phyloP scores from a whole-genome alignment of 345 rosid genomes.

The Syzygium aromaticum region DNA sequence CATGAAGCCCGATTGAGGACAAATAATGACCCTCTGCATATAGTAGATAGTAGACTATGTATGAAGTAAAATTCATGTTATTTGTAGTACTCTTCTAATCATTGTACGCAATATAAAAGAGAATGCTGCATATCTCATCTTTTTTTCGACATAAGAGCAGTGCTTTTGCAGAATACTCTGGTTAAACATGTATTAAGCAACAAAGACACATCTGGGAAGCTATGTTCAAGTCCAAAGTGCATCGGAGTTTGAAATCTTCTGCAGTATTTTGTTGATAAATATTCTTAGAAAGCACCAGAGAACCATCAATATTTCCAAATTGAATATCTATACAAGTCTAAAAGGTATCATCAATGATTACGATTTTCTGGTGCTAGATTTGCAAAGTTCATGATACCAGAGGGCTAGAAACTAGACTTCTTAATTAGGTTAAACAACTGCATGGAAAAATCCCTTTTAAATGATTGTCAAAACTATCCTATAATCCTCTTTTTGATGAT shows the following conservation, averaged over 20 bases:
- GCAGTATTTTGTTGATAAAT: neutral
- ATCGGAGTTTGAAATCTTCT: neutral
- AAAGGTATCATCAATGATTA: neutral
- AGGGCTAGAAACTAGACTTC: neutral
- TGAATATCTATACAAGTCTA: neutral
- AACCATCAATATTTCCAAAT: neutral
- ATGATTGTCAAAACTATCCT: neutral
- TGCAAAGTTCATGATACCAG: neutral
- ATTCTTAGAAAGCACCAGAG: neutral
- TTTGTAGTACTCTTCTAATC: neutral
- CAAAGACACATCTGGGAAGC: neutral
- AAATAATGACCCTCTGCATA: neutral
- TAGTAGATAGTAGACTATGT: neutral
- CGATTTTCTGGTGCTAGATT: neutral
- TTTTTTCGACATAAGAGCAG: fast-evolving
- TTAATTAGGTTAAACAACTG: neutral
- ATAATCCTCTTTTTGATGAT: neutral
- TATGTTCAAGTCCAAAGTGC: neutral
- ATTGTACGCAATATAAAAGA: neutral
- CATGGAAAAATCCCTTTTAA: neutral
- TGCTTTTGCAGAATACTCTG: neutral
- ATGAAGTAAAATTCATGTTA: neutral
- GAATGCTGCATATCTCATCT: neutral
- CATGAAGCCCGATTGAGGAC: neutral
- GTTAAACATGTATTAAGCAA: neutral